A percentile compares a stretch with the other conserved stretches of the same genome.
Conservation (phyloP, 1,284 basidiomycete genomes). For the Cerioporus squamosus region DNA sequence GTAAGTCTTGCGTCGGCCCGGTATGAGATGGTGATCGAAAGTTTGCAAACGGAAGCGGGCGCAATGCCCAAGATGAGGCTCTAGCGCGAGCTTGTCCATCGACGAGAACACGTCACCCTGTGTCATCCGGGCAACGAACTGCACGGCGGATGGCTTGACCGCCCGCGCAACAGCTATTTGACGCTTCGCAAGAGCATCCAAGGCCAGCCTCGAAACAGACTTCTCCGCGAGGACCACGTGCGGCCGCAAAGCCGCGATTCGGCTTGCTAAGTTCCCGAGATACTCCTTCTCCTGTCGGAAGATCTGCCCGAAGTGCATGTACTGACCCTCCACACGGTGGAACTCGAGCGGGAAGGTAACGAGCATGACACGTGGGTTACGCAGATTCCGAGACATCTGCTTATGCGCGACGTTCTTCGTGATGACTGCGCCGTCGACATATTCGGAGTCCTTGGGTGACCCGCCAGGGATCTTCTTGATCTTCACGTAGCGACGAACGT, state of each 20-base stretch:
- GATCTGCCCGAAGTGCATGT: constrained; percentile 92
- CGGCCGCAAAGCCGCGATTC: constrained; percentile 90
- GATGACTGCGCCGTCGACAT: constrained; percentile 96
- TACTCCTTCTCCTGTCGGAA: constrained; percentile 96
- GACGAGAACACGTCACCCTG: constrained; percentile 95
- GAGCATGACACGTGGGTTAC: constrained; percentile 92
- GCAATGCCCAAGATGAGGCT: constrained; percentile 92
- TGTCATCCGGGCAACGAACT: constrained; percentile 91
- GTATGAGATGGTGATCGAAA: constrained; percentile 91
- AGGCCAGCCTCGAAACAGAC: constrained; percentile 89
- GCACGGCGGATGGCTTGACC: constrained; percentile 88
- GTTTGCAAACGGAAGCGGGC: constrained; percentile 90
- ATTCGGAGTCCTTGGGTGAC: constrained; percentile 90
- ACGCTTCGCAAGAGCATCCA: constrained; percentile 87
- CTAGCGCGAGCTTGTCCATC: constrained; percentile 91
- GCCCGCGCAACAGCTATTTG: constrained; percentile 92
- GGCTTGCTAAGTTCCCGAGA: constrained; percentile 85
- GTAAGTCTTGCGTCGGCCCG: constrained; percentile 90
- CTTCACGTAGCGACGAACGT: constrained; percentile 94
- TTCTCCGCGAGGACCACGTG: constrained; percentile 94
- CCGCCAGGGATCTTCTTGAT: constrained; percentile 99
- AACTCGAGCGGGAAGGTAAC: constrained; percentile 97
- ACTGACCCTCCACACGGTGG: constrained; percentile 91
- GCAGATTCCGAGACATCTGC: constrained; percentile 73
- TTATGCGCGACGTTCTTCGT: constrained; percentile 99